These are phyloP conservation scores for Xylaria multiplex DNA, from an alignment of 2,329 filamentous ascomycete genomes.

Conservation along the genomic window DNA sequence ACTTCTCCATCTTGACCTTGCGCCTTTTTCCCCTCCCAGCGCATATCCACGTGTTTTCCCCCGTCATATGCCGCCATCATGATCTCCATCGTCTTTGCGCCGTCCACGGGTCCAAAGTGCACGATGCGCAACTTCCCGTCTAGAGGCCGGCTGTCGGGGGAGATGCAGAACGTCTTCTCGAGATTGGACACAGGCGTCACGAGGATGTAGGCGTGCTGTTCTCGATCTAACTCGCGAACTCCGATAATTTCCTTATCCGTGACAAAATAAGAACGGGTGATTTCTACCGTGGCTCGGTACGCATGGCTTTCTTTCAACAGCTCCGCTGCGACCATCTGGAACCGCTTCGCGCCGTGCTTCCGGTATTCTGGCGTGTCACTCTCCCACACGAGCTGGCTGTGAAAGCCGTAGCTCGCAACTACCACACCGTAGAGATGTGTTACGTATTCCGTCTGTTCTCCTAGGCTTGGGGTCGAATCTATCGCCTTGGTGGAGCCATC, in stretches of 20 bases:
- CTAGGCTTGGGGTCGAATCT: slow-evolving; percentile 29
- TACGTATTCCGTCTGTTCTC: slow-evolving; percentile 50
- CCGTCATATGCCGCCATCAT: slow-evolving; percentile 73
- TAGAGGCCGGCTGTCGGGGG: slow-evolving; percentile 74
- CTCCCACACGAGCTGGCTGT: slow-evolving; percentile 88
- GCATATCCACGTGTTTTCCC: slow-evolving; percentile 65
- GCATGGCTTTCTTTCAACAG: slow-evolving; percentile 68
- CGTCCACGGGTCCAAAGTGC: slow-evolving; percentile 75
- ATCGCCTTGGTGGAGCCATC: neutral
- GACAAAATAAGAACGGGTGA: slow-evolving; percentile 35
- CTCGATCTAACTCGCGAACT: slow-evolving; percentile 46
- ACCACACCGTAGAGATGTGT: slow-evolving; percentile 75
- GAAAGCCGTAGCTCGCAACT: slow-evolving; percentile 89
- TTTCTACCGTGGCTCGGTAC: slow-evolving; percentile 58
- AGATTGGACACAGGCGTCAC: slow-evolving; percentile 81
- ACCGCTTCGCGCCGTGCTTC: slow-evolving; percentile 78
- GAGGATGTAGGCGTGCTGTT: slow-evolving; percentile 79
- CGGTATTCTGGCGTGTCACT: slow-evolving; percentile 87
- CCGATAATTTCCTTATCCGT: slow-evolving; percentile 37
- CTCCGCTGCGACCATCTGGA: slow-evolving; percentile 84
- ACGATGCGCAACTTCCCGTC: slow-evolving; percentile 78
- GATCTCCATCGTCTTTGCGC: slow-evolving; percentile 76
- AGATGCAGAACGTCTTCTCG: slow-evolving; percentile 84
- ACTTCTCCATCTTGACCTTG: slow-evolving; percentile 45
- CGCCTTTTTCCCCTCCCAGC: slow-evolving; percentile 51